Evolutionary conservation across 1,139 yeast species (phyloP).

Genomic region (Lodderomyces oxycetoniae): DNA sequence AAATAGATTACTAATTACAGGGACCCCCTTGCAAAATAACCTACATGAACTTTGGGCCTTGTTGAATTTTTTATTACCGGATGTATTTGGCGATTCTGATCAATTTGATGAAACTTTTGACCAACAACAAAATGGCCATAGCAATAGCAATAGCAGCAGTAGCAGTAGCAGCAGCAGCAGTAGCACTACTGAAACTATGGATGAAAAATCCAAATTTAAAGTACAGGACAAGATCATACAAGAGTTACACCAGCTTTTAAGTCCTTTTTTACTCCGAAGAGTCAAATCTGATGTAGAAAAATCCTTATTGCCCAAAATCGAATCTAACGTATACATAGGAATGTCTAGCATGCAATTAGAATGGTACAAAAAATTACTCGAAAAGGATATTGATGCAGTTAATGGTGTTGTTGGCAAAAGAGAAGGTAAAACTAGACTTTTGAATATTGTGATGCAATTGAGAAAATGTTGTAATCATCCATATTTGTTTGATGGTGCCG

Average conservation of each 20-base stretch:
- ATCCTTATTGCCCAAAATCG: slow-evolving; percentile 84
- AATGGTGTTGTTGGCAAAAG: slow-evolving; percentile 86
- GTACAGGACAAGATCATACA: slow-evolving; percentile 77
- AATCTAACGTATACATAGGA: slow-evolving; percentile 83
- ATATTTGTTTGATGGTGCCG: slow-evolving; percentile 94
- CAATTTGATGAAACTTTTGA: slow-evolving; percentile 89
- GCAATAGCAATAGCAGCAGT: no score
- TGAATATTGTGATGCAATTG: slow-evolving; percentile 94
- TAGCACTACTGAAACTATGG: no score
- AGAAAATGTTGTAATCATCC: slow-evolving; percentile 98
- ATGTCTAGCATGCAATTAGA: slow-evolving; percentile 91
- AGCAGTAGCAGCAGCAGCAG: no score
- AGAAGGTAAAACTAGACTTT: slow-evolving; percentile 83
- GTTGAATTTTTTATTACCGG: slow-evolving; percentile 84
- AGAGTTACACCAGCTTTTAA: slow-evolving; percentile 76
- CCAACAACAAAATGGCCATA: slow-evolving; percentile 21
- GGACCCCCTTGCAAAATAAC: slow-evolving; percentile 94
- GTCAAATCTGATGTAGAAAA: slow-evolving; percentile 92
- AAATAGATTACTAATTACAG: slow-evolving; percentile 83
- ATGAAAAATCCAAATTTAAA: slow-evolving; percentile 36
- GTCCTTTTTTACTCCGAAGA: slow-evolving; percentile 85
- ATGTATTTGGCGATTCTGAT: slow-evolving; percentile 86
- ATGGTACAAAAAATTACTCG: slow-evolving; percentile 86
- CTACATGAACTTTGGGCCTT: slow-evolving; percentile 95
- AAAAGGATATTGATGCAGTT: slow-evolving; percentile 93